A percentile compares a stretch with the other conserved stretches of the same genome.
Evolutionary conservation across 148 eudicot species (phyloP).

Genomic region (Oxyria digyna): DNA sequence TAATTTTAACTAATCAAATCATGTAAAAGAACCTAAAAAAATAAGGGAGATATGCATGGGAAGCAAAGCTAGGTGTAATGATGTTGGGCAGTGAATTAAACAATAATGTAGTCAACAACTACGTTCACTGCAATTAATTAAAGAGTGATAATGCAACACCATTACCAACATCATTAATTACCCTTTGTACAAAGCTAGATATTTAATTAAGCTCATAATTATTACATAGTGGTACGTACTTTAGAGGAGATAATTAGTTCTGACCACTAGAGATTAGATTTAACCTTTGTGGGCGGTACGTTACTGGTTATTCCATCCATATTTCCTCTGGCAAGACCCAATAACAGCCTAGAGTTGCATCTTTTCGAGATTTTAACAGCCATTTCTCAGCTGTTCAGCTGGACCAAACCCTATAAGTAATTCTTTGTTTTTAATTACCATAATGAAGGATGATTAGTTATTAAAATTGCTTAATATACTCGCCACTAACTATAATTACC

Average conservation of each 20-base stretch:
- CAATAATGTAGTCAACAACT: conserved; percentile 8
- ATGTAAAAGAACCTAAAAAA: no score
- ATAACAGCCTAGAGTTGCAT: neutral
- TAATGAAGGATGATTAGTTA: neutral
- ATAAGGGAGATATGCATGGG: neutral
- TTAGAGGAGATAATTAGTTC: neutral
- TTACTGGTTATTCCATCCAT: neutral
- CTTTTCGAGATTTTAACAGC: conserved; percentile 5
- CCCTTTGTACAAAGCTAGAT: neutral
- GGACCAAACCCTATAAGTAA: neutral
- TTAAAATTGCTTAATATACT: neutral
- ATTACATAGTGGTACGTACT: conserved; percentile 5
- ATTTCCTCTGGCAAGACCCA: conserved; percentile 1
- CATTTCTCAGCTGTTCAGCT: conserved; percentile 1
- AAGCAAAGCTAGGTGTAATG: neutral
- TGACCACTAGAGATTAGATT: neutral
- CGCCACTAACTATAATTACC: neutral
- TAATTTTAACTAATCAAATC: no score
- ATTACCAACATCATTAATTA: conserved; percentile 5
- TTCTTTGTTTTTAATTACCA: neutral
- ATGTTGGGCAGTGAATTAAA: conserved; percentile 5
- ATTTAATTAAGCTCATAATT: neutral
- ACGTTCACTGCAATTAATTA: neutral
- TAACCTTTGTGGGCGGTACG: neutral
- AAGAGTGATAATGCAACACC: neutral